These are phyloP conservation scores for Ligustrum vulgare DNA, from an alignment of 257 asterid species.

Conservation along the genomic window DNA sequence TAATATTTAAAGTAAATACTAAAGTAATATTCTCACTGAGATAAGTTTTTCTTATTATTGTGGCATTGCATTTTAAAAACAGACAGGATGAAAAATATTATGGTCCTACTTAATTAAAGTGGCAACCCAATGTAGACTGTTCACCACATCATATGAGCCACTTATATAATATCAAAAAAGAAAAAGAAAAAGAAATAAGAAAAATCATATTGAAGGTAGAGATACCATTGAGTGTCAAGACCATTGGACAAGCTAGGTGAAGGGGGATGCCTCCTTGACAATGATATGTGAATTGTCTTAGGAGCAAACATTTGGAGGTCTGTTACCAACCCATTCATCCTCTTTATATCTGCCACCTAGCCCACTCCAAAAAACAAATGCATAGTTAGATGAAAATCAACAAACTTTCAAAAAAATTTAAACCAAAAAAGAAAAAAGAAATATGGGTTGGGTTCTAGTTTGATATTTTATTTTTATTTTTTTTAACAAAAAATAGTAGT, in stretches of 20 bases:
- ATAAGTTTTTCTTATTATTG: background rate
- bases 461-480: background rate
- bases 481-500: background rate
- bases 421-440: background rate
- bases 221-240: slow-evolving; percentile 46
- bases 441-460: background rate
- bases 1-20: background rate
- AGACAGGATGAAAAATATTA: background rate
- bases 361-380: slow-evolving; percentile 17
- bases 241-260: slow-evolving; percentile 61
- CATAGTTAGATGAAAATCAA: background rate
- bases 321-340: slow-evolving; percentile 75
- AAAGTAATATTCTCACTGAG: background rate
- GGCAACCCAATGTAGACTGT: background rate
- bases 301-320: slow-evolving; percentile 96
- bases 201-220: slow-evolving; percentile 7
- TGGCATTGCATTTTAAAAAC: too few species aligned
- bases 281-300: slow-evolving; percentile 76
- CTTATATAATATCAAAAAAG: background rate
- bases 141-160: background rate
- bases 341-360: slow-evolving; percentile 86
- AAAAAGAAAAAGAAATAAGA: background rate
- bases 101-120: background rate
- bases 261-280: slow-evolving; percentile 88
- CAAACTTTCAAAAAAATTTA: background rate